These are phyloP conservation scores for Phyllosticta citriasiana DNA, from an alignment of 2,329 filamentous ascomycete genomes.

Conservation along the genomic window DNA sequence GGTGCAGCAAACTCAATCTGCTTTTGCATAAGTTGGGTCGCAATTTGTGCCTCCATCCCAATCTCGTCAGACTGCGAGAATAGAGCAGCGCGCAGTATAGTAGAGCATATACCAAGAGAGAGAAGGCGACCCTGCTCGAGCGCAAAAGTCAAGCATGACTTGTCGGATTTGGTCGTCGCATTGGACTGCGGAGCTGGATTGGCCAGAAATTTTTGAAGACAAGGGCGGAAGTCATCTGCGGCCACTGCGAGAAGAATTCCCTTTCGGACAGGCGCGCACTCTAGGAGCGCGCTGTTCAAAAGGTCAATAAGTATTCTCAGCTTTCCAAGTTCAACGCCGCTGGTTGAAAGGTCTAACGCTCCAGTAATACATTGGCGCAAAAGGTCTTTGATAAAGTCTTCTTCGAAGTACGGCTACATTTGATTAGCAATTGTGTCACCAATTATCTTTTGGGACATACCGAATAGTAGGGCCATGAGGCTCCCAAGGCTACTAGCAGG, in stretches of 20 bases:
- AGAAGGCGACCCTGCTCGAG: constrained; percentile 14
- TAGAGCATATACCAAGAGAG: constrained; percentile 18
- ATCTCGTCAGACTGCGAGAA: constrained; percentile 13
- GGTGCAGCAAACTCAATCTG: constrained; percentile 16
- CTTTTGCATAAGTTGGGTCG: constrained; percentile 19
- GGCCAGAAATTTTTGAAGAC: constrained; percentile 16
- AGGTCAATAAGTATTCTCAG: neutral
- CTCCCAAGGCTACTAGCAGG: neutral
- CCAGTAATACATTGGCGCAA: neutral
- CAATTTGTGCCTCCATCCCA: constrained; percentile 15
- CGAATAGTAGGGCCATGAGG: neutral
- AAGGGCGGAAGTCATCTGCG: constrained; percentile 17
- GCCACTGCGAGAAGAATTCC: constrained; percentile 19
- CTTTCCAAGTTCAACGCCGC: neutral
- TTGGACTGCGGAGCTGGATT: neutral
- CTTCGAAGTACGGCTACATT: neutral
- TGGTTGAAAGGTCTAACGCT: neutral
- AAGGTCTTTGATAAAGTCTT: neutral
- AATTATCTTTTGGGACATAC: neutral
- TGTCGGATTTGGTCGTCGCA: neutral
- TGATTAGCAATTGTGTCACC: neutral
- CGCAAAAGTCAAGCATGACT: constrained; percentile 14
- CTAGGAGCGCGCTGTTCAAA: neutral
- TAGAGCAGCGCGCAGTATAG: constrained; percentile 20
- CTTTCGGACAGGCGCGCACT: constrained; percentile 12